Conservation (phyloP, 768 basidiomycete species). For the Pseudohyphozyma bogoriensis region DNA sequence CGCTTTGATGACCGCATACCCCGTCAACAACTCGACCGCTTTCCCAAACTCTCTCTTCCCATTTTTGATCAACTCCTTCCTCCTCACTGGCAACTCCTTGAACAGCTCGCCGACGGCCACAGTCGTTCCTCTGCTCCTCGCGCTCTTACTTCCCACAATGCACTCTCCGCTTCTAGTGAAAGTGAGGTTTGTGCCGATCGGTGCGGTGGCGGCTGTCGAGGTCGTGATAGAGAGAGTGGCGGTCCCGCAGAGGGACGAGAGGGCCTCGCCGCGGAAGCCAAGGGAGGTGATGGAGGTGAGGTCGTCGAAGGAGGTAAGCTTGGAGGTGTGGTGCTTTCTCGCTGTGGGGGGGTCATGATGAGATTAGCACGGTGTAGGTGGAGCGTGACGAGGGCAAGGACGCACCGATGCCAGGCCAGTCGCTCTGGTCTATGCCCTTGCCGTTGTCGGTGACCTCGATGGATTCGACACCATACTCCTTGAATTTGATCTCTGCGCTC, state of each 20-base stretch:
- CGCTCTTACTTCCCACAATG: slow-evolving; percentile 8
- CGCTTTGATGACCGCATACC: slow-evolving; percentile 73
- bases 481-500: slow-evolving; percentile 73
- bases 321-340: slow-evolving; percentile 88
- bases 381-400: slow-evolving; percentile 12
- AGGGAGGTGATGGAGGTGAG: slow-evolving; percentile 66
- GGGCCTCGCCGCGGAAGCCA: slow-evolving; percentile 91
- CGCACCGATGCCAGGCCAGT: slow-evolving; percentile 70
- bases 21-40: slow-evolving; percentile 65
- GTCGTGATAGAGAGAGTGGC: slow-evolving; percentile 56
- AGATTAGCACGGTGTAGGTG: no score
- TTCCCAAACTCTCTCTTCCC: slow-evolving; percentile 81
- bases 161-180: slow-evolving; percentile 22
- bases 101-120: slow-evolving; percentile 63
- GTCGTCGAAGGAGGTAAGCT: slow-evolving; percentile 65
- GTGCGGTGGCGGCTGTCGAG: slow-evolving; percentile 57
- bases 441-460: slow-evolving; percentile 93
- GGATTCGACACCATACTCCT: slow-evolving; percentile 67
- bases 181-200: slow-evolving; percentile 65
- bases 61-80: slow-evolving; percentile 83
- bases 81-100: slow-evolving; percentile 69
- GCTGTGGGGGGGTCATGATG: slow-evolving; percentile 42
- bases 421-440: slow-evolving; percentile 63
- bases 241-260: slow-evolving; percentile 77
- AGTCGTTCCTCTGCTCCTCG: slow-evolving; percentile 60